phyloP scores from a whole-genome alignment of 73 alveolate genomes.

The Paramecium sexaurelia region DNA sequence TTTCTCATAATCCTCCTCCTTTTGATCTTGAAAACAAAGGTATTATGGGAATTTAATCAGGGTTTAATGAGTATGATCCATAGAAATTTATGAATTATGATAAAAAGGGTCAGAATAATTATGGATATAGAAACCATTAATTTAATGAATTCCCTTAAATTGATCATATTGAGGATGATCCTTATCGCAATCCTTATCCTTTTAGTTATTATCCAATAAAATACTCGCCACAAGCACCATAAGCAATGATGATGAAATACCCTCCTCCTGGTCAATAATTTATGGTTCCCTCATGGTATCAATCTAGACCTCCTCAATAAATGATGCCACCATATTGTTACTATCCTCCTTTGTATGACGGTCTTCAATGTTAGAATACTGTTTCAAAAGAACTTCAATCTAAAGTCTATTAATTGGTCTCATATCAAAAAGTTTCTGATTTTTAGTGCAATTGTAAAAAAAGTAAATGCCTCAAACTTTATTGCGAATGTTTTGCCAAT shows the following conservation, averaged over 20 bases:
- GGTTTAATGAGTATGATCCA: not conserved
- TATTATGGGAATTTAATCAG: not conserved
- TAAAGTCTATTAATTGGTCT: slow-evolving; percentile 3
- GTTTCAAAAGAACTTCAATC: slow-evolving; percentile 45
- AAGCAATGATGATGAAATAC: not conserved
- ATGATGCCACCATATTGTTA: not conserved
- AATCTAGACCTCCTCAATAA: not conserved
- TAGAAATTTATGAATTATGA: not conserved
- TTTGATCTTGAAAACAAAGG: not conserved
- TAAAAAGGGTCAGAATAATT: not conserved
- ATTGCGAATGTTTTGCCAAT: slow-evolving; percentile 67
- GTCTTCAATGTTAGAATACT: slow-evolving; percentile 21
- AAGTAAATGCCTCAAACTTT: slow-evolving; percentile 58
- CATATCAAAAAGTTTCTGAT: not conserved
- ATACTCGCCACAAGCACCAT: not conserved
- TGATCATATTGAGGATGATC: slow-evolving; percentile 7
- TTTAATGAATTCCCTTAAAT: not conserved
- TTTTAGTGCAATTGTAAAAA: slow-evolving; percentile 49
- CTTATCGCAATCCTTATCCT: not conserved
- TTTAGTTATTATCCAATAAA: not conserved
- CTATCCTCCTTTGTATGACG: not conserved
- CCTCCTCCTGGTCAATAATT: not conserved
- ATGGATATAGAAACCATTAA: slow-evolving; percentile 23
- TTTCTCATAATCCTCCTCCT: not conserved
- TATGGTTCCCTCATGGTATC: slow-evolving; percentile 9